Evolutionary conservation across 2,329 filamentous ascomycete species (phyloP).

Genomic region (Fusarium odoratissimum): DNA sequence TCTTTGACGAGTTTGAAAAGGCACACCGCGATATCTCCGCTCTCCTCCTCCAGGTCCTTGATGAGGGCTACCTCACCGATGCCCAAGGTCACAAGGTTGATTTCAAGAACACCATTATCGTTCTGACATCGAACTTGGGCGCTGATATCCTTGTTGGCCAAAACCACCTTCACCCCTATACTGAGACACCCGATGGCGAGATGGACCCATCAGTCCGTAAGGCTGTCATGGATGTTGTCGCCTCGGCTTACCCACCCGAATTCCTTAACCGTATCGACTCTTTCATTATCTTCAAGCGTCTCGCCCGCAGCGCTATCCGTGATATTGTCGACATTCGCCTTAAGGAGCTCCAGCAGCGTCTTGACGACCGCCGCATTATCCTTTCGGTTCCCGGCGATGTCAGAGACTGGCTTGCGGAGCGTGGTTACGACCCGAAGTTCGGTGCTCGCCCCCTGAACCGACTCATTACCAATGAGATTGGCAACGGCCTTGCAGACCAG

Average conservation of each 20-base stretch:
- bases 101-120: constrained; percentile 96
- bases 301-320: constrained; percentile 80
- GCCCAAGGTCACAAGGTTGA: constrained; percentile 96
- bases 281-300: constrained; percentile 94
- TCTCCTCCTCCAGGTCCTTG: constrained; percentile 90
- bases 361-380: constrained; percentile 86
- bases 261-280: constrained; percentile 97
- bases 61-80: constrained; percentile 96
- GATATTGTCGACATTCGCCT: constrained; percentile 96
- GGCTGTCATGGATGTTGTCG: constrained; percentile 90
- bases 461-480: constrained; percentile 89
- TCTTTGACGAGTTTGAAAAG: constrained; percentile 99
- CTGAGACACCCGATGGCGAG: constrained; percentile 71
- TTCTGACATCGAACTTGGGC: constrained; percentile 94
- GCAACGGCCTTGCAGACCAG: constrained; percentile 87
- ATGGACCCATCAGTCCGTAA: constrained; percentile 79
- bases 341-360: constrained; percentile 81
- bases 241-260: constrained; percentile 81
- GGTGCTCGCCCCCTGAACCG: constrained; percentile 92
- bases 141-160: constrained; percentile 89
- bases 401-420: constrained; percentile 87
- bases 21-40: constrained; percentile 95
- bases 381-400: constrained; percentile 78
- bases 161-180: constrained; percentile 72
- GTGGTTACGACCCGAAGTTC: constrained; percentile 91